Conservation (phyloP, 441 rosid genomes). For the Jatropha podagrica region DNA sequence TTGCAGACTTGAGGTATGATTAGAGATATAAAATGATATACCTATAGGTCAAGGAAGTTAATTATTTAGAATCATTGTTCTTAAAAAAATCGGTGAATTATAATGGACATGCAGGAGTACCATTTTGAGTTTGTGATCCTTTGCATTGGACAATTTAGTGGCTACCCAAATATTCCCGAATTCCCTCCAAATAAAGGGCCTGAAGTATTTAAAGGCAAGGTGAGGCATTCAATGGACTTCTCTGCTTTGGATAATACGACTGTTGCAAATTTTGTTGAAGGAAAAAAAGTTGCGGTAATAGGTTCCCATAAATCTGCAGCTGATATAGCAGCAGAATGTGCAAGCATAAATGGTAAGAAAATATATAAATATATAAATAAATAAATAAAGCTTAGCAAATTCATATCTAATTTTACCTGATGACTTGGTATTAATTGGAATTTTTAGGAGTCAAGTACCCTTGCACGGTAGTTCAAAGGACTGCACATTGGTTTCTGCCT, state of each 20-base stretch:
- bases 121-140: constrained; percentile 24
- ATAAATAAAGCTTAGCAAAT: too few relatives aligned
- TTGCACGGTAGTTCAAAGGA: constrained; percentile 41
- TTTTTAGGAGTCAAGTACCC: constrained; percentile 26
- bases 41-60: too few relatives aligned
- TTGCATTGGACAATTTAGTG: constrained; percentile 23
- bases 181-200: constrained; percentile 48
- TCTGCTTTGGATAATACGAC: constrained; percentile 30
- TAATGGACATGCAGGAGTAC: constrained; percentile 10
- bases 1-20: background rate
- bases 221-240: constrained; percentile 45
- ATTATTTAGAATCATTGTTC: background rate
- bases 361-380: too few relatives aligned
- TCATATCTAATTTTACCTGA: too few relatives aligned
- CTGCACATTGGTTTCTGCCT: constrained; percentile 41
- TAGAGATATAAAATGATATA: background rate
- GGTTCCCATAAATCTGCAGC: constrained; percentile 49
- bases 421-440: too few relatives aligned
- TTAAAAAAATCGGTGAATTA: background rate
- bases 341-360: constrained; percentile 36
- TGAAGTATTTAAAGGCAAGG: constrained; percentile 41
- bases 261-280: constrained; percentile 30
- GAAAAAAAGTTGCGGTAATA: constrained; percentile 37
- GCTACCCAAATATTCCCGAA: constrained; percentile 39
- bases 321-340: constrained; percentile 45